These are phyloP conservation scores for Fraxinus xanthoxyloides DNA, from an alignment of 305 asterid genomes.

Conservation along the genomic window DNA sequence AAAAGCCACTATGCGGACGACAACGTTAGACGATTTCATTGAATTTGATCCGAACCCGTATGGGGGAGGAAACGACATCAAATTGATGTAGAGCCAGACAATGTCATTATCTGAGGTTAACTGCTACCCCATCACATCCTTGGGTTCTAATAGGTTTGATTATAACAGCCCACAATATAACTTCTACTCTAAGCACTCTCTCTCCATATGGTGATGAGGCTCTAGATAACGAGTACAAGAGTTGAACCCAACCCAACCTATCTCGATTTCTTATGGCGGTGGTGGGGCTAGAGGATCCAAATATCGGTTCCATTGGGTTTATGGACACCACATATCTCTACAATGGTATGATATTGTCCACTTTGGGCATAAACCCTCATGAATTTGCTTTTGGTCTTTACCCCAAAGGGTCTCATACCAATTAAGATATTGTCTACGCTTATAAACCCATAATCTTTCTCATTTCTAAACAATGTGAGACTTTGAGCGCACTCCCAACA, in stretches of 20 bases:
- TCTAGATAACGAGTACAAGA: conserved; percentile 66
- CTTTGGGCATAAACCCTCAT: too few relatives aligned
- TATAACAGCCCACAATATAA: conserved; percentile 72
- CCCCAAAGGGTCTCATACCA: too few relatives aligned
- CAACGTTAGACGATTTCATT: conserved; percentile 62
- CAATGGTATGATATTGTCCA: too few relatives aligned
- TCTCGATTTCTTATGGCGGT: conserved; percentile 21
- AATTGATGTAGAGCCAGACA: conserved; percentile 58
- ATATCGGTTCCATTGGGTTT: too few relatives aligned
- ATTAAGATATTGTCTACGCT: too few relatives aligned
- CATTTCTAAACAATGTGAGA: too few relatives aligned
- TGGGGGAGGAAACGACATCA: conserved; percentile 74
- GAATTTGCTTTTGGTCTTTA: too few relatives aligned
- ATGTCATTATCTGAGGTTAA: conserved; percentile 62
- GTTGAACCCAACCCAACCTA: conserved; percentile 61
- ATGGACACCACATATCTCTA: too few relatives aligned
- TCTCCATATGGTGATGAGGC: conserved; percentile 68
- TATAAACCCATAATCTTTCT: too few relatives aligned
- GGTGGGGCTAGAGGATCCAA: background rate
- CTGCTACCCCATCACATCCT: conserved; percentile 56
- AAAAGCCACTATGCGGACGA: conserved; percentile 58
- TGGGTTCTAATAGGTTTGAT: conserved; percentile 54
- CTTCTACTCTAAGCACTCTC: conserved; percentile 69
- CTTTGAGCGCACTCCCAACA: too few relatives aligned
- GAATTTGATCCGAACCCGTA: conserved; percentile 78